phyloP scores from a whole-genome alignment of 768 basidiomycete genomes.

The Thelephora ganbajun region DNA sequence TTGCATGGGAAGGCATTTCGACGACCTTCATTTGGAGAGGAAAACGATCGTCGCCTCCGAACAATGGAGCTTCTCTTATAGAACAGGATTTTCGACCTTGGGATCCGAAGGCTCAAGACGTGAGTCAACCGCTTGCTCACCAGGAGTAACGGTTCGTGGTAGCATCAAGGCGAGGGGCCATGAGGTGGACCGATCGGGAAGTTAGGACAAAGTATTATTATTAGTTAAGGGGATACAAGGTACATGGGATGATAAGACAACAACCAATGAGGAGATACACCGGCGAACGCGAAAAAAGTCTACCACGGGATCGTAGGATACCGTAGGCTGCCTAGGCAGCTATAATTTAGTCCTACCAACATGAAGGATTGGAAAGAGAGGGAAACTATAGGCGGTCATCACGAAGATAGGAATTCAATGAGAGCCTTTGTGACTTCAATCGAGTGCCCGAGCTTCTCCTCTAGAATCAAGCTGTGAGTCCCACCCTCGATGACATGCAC shows the following conservation, averaged over 20 bases:
- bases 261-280: background rate
- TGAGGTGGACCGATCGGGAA: too few relatives aligned
- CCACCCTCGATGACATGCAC: conserved; percentile 37
- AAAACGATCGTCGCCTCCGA: background rate
- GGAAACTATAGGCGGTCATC: background rate
- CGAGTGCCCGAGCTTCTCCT: conserved; percentile 9
- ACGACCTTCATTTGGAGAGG: too few relatives aligned
- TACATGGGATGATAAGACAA: background rate
- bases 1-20: too few relatives aligned
- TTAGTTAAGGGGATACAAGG: background rate
- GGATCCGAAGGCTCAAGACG: too few relatives aligned
- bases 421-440: conserved; percentile 11
- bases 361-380: background rate
- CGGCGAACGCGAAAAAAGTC: background rate
- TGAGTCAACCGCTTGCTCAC: too few relatives aligned
- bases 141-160: too few relatives aligned
- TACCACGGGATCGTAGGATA: background rate
- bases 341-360: background rate
- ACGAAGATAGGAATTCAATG: conserved; percentile 10
- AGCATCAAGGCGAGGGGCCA: too few relatives aligned
- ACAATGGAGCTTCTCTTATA: conserved; percentile 12
- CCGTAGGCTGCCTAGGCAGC: background rate
- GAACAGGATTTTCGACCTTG: too few relatives aligned
- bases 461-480: conserved; percentile 28
- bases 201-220: too few relatives aligned